phyloP scores from a whole-genome alignment of 2,329 filamentous ascomycete species.

The Taxawa tesnikishii region DNA sequence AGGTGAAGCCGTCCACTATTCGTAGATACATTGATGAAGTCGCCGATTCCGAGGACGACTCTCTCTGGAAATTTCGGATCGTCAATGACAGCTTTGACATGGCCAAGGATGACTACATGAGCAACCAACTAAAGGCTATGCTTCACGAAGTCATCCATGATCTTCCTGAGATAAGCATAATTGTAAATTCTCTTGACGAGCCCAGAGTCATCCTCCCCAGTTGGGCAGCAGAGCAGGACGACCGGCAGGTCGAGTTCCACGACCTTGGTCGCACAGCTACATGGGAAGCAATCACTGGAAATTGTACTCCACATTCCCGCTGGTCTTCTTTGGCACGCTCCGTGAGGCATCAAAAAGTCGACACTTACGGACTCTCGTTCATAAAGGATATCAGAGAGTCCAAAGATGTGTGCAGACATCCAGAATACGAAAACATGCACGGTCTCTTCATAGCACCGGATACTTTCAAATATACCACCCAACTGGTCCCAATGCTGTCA shows the following conservation, averaged over 20 bases:
- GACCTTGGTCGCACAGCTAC: not conserved
- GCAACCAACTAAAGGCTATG: not conserved
- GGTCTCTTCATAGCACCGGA: conserved; percentile 34
- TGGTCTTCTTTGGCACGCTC: not conserved
- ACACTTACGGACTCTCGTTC: conserved; percentile 3
- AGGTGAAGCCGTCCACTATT: conserved; percentile 1
- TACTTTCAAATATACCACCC: conserved; percentile 28
- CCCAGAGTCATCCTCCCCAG: conserved; percentile 26
- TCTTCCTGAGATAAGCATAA: conserved; percentile 28
- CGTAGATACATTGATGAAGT: not conserved
- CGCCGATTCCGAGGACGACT: not conserved
- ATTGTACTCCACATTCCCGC: not conserved
- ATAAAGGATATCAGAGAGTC: not conserved
- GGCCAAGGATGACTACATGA: conserved; percentile 1
- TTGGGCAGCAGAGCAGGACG: not conserved
- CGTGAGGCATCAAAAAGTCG: not conserved
- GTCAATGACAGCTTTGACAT: not conserved
- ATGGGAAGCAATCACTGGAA: not conserved
- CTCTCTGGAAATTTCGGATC: not conserved
- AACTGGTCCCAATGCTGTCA: conserved; percentile 35
- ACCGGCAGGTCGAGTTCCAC: not conserved
- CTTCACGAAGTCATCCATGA: conserved; percentile 2
- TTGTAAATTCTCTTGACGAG: conserved; percentile 39
- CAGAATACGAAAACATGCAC: conserved; percentile 30
- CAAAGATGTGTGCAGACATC: conserved; percentile 31